Evolutionary conservation across 2,329 filamentous ascomycete species (phyloP), one percentile per base, ranked within the genome.

Genomic region (Penicillium occitanis): DNA sequence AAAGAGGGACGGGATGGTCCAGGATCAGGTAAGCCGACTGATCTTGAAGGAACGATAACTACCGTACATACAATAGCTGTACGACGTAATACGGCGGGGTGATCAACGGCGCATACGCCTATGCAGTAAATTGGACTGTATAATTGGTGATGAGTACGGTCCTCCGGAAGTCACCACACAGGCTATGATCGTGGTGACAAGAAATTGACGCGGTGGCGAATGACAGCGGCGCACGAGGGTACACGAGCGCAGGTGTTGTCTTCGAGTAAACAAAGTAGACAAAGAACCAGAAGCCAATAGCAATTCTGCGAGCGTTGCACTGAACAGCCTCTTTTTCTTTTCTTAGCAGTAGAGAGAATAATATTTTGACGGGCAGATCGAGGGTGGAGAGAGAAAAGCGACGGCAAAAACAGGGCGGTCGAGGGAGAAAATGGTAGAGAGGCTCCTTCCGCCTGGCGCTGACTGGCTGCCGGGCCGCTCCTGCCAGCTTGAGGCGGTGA

Each of bases 321-420:
- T 57, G n/a, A 40, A 55, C 17, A 19, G 17, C 3, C 51, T 57
- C 53, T 57, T 57, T 51, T 14, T 22, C 10, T 4, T 14, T 25
- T 25, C 25, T 25, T 25, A 25, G 25, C 25, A 25, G 33, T 37
- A 60, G 35, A 57, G 17, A 33, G 42, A 53, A 13, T 55, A 33
- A 53, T 63, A 53, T 63, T 66, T 66, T 66, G 67, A 58, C 64
- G 63, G 65, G 65, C 66, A 68, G 69, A 68, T 68, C 63, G 61
- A 69, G 64, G 70, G 68, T 70, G 70, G 68, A 68, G 63, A 71
- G 62, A 66, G 68, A 69, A 68, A 70, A 68, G 70, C 65, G 68
- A 71, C 75, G 75, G 75, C 75, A 77, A 77, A 77, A 78, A 74
- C 70, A 68, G 73, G 75, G 77, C 76, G 77, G 77, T 78, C 74